Percentiles rank a stretch among this genome's conserved stretches.
These are phyloP conservation scores for Ophiostoma tasmaniense DNA, from an alignment of 2,329 filamentous ascomycete genomes.

Conservation along the genomic window DNA sequence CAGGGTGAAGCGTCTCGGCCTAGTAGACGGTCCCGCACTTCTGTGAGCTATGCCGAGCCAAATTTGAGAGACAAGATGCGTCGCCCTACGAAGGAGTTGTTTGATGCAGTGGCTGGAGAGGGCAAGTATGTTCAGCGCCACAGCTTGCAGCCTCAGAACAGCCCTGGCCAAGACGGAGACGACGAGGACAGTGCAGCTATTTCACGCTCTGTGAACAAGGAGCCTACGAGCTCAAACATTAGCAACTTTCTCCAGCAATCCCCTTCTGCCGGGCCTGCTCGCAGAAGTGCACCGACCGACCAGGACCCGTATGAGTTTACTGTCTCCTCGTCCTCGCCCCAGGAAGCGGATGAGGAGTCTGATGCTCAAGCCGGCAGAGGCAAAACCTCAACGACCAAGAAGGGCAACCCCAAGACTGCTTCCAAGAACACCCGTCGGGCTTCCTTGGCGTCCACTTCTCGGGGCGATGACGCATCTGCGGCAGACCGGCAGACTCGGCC, in stretches of 20 bases:
- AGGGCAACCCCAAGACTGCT: background rate
- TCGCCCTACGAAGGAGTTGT: slow-evolving; percentile 65
- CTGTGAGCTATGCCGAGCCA: slow-evolving; percentile 74
- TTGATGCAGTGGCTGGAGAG: slow-evolving; percentile 64
- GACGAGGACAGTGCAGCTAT: background rate
- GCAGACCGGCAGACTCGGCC: slow-evolving; percentile 21
- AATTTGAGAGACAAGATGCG: slow-evolving; percentile 79
- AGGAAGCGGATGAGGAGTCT: slow-evolving; percentile 8
- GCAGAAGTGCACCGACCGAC: no score
- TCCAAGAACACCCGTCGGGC: slow-evolving; percentile 12
- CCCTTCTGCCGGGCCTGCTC: background rate
- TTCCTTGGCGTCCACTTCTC: slow-evolving; percentile 7
- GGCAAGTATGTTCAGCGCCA: slow-evolving; percentile 39
- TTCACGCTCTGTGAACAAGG: background rate
- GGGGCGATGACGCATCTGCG: background rate
- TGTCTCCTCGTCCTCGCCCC: slow-evolving; percentile 35
- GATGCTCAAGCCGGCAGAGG: slow-evolving; percentile 3
- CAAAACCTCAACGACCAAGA: background rate
- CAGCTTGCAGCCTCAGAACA: slow-evolving; percentile 5
- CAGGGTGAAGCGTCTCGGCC: slow-evolving; percentile 52
- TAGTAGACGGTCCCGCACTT: slow-evolving; percentile 56
- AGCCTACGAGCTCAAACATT: background rate
- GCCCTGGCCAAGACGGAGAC: slow-evolving; percentile 10
- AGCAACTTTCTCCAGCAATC: background rate
- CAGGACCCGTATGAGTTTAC: slow-evolving; percentile 50